phyloP scores from a whole-genome alignment of 345 rosid species.

The Theobroma cacao region DNA sequence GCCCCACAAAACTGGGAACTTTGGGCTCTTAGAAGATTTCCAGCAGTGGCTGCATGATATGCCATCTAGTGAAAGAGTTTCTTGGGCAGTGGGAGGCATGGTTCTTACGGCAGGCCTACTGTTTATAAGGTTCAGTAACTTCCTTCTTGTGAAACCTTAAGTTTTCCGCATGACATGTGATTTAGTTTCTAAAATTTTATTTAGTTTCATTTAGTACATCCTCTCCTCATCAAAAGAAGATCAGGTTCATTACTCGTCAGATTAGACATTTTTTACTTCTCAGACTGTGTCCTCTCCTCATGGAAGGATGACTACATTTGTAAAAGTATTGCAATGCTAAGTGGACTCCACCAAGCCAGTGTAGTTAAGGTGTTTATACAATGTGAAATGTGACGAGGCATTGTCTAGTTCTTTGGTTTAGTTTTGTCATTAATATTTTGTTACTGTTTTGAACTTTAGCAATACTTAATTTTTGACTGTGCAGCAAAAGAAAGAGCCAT shows the following conservation, averaged over 20 bases:
- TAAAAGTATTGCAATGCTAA: neutral
- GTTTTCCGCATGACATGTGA: neutral
- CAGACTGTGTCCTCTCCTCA: neutral
- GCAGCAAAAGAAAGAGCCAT: conserved; percentile 59
- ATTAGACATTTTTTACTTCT: neutral
- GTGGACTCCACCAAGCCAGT: neutral
- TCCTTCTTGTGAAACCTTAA: conserved; percentile 2
- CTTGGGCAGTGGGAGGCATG: conserved; percentile 84
- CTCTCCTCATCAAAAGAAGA: neutral
- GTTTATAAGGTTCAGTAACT: conserved; percentile 50
- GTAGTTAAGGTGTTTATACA: neutral
- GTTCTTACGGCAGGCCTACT: conserved; percentile 67
- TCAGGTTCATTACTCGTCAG: neutral
- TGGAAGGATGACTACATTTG: neutral
- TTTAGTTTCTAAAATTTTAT: neutral
- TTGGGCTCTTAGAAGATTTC: conserved; percentile 33
- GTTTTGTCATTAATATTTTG: neutral
- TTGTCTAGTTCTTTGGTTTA: neutral
- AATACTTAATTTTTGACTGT: neutral
- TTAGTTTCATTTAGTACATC: neutral
- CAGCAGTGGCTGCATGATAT: conserved; percentile 51
- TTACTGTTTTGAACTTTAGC: neutral
- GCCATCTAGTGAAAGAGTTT: conserved; percentile 48
- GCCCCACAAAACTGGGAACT: conserved; percentile 28
- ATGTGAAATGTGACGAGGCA: neutral